Evolutionary conservation across 2,329 filamentous ascomycete genomes (phyloP), one percentile per base, ranked within the genome.

Genomic region (Leptographium galeiforme): DNA sequence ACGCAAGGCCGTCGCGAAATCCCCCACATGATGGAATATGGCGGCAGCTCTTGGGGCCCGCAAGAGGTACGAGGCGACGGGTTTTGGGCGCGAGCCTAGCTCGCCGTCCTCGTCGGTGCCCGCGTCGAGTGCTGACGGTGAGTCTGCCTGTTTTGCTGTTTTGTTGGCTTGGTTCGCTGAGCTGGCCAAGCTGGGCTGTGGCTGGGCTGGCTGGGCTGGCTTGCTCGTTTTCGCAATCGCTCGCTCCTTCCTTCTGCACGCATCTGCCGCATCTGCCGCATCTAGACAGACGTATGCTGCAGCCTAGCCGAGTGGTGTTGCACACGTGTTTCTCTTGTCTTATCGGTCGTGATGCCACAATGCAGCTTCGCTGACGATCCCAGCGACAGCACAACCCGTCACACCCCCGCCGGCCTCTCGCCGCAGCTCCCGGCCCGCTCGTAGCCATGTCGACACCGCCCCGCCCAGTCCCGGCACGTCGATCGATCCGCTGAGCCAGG

Each of bases 401-500:
- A 45, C 43, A 4, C 43, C 43, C 8, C 14, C 40, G 8, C 16
- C 43, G 18, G 33, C 38, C 18, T 14, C 14, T 18, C 50, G 50
- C 16, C 33, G 14, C 33, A 25, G 25, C 46, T 34, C 33, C 18
- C 32, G 32, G 14, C 40, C 43, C 19, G 34, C 41, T 8, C 33
- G 41, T 41, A 34, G 30, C 25, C 43, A 54, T 49, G 13, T n/a
- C 30, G 41, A 54, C 30, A 7, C 8, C 8, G 4, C 11, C 12
- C 39, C 55, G 25, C 53, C 44, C 53, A 57, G 51, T 19, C 52
- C 55, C 4, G 52, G 43, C 40, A 57, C 60, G 6, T 58, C 57
- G 46, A 63, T 65, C 46, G 63, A 65, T 51, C 63, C 63, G 6
- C 55, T 65, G 19, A 65, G 63, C 2, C 63, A 64, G 55, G 63